These are phyloP conservation scores for Taphrina flavorubra DNA, from an alignment of 1,139 yeast species.

Conservation along the genomic window DNA sequence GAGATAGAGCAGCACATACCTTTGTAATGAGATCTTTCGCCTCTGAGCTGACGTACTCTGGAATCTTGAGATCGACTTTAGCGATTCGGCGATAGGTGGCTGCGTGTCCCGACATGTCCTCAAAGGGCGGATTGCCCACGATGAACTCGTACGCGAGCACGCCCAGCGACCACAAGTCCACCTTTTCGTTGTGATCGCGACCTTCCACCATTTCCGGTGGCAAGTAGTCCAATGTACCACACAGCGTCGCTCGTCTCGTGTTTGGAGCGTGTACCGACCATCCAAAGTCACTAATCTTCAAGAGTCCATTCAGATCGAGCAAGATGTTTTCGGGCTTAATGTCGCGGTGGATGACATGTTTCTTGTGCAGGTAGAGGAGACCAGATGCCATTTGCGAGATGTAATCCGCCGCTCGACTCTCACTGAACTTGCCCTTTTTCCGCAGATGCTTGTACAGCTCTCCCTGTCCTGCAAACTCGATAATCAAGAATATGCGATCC, in stretches of 20 bases:
- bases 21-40: constrained; percentile 74
- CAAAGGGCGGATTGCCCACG: constrained; percentile 90
- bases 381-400: constrained; percentile 84
- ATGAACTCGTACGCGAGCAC: constrained; percentile 82
- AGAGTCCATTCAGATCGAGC: constrained; percentile 70
- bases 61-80: constrained; percentile 74
- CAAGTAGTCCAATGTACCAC: constrained; percentile 92
- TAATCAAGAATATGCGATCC: constrained; percentile 75
- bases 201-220: constrained; percentile 96
- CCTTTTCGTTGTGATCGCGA: constrained; percentile 74
- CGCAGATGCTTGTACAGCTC: constrained; percentile 80
- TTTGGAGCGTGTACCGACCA: constrained; percentile 82
- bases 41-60: constrained; percentile 69
- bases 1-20: constrained; percentile 43
- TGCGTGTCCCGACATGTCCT: constrained; percentile 67
- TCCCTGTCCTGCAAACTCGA: constrained; percentile 86
- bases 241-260: constrained; percentile 71
- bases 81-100: constrained; percentile 81
- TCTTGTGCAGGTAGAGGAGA: constrained; percentile 72
- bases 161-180: constrained; percentile 94
- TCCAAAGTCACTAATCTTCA: constrained; percentile 91
- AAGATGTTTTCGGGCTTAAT: constrained; percentile 90
- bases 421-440: constrained; percentile 68
- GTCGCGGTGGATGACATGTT: constrained; percentile 85
- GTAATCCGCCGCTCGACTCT: constrained; percentile 74